Evolutionary conservation across 495 filamentous ascomycete species (phyloP).

Genomic region (Rostrohypoxylon terebratum): DNA sequence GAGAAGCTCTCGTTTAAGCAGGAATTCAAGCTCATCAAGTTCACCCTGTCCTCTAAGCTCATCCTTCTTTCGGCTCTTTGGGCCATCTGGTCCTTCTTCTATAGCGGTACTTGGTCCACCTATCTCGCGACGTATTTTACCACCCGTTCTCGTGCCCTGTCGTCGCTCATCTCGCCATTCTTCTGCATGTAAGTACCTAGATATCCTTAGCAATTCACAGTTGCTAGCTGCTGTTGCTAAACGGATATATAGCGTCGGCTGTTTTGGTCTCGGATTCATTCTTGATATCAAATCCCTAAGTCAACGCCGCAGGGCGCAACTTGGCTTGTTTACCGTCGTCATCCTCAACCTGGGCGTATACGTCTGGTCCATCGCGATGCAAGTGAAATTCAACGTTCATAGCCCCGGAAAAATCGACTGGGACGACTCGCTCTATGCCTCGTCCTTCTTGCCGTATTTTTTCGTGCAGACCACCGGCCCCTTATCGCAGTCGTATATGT

Average conservation of each 20-base stretch:
- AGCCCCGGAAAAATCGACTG: conserved; percentile 40
- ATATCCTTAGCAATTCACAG: neutral
- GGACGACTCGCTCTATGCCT: conserved; percentile 38
- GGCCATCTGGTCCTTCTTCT: conserved; percentile 58
- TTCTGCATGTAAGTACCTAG: conserved; percentile 38
- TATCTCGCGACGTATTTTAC: conserved; percentile 64
- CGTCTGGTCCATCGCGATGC: conserved; percentile 43
- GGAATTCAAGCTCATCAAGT: conserved; percentile 38
- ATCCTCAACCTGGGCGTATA: conserved; percentile 41
- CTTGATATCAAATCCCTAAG: conserved; percentile 41
- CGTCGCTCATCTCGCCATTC: conserved; percentile 40
- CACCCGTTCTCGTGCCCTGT: conserved; percentile 58
- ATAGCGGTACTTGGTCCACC: conserved; percentile 58
- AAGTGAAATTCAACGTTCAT: conserved; percentile 27
- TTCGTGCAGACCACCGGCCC: conserved; percentile 44
- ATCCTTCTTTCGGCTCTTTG: conserved; percentile 42
- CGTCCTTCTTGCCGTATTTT: conserved; percentile 41
- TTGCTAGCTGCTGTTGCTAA: neutral
- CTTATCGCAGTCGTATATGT: conserved; percentile 43
- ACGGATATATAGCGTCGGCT: conserved; percentile 27
- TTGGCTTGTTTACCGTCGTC: conserved; percentile 40
- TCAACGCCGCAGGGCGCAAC: conserved; percentile 39
- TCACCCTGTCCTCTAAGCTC: conserved; percentile 43
- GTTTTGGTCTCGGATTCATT: conserved; percentile 42
- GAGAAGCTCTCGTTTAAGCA: conserved; percentile 43